Conservation (phyloP, 805 yeast genomes). For the Nadsonia fulvescens region DNA sequence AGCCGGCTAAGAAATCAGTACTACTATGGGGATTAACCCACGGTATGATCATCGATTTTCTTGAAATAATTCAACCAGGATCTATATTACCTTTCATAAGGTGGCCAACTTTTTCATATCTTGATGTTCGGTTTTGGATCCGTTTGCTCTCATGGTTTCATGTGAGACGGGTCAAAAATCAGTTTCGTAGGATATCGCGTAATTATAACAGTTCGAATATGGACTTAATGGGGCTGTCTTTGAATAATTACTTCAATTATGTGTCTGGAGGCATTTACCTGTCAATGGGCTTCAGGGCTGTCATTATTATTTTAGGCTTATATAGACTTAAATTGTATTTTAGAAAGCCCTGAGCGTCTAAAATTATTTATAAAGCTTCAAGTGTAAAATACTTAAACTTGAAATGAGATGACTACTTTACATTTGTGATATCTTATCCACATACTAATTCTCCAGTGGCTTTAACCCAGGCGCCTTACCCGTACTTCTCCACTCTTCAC, state of each 20-base stretch:
- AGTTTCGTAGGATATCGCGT: too few species aligned
- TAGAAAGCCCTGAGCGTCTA: too few species aligned
- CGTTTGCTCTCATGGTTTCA: constrained; percentile 6
- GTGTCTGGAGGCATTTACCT: not conserved
- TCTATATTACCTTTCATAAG: too few species aligned
- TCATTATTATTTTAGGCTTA: not conserved
- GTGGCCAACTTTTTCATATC: too few species aligned
- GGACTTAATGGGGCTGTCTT: too few species aligned
- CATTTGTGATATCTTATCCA: too few species aligned
- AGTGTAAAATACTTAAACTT: too few species aligned
- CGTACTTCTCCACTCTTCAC: constrained; percentile 53
- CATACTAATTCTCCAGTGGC: constrained; percentile 7
- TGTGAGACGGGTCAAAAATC: constrained; percentile 2
- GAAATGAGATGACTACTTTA: too few species aligned
- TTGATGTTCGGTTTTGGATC: constrained; percentile 14
- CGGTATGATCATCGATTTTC: constrained; percentile 18
- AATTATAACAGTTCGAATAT: too few species aligned
- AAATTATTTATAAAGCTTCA: too few species aligned
- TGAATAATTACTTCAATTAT: too few species aligned
- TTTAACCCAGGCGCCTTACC: constrained; percentile 22
- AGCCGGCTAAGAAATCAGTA: constrained; percentile 15
- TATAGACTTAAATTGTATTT: too few species aligned
- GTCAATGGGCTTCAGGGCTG: not conserved
- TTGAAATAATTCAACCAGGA: constrained; percentile 12
- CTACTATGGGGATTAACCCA: constrained; percentile 24